phyloP scores from a whole-genome alignment of 345 rosid genomes.

The Arabis alpina region DNA sequence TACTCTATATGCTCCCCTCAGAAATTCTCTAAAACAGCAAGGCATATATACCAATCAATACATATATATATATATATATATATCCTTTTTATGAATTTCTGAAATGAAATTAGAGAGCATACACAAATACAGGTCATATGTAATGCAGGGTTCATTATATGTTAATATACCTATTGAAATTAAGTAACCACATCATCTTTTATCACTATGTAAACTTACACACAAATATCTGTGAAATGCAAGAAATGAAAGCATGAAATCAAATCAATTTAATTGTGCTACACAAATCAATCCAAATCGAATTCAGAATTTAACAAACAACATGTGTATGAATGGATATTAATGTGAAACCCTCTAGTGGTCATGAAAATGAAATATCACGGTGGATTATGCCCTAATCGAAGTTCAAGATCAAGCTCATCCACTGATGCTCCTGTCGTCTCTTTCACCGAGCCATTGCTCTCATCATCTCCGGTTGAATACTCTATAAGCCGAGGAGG shows the following conservation, averaged over 20 bases:
- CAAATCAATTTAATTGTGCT: conserved; percentile 25
- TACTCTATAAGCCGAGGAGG: conserved; percentile 30
- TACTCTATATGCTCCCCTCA: too few species aligned
- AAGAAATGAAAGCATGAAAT: conserved; percentile 28
- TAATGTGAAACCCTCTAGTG: conserved; percentile 19
- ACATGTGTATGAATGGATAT: conserved; percentile 35
- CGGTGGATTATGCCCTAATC: conserved; percentile 64
- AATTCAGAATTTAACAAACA: conserved; percentile 31
- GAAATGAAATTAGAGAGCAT: background rate
- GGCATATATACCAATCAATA: background rate
- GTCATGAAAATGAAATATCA: conserved; percentile 35
- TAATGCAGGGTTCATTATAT: conserved; percentile 1
- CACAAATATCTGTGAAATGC: conserved; percentile 19
- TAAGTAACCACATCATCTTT: conserved; percentile 1
- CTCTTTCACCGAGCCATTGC: conserved; percentile 36
- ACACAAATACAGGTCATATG: background rate
- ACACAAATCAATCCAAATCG: conserved; percentile 32
- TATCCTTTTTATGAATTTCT: background rate
- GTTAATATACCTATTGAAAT: background rate
- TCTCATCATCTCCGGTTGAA: conserved; percentile 37
- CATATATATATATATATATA: background rate
- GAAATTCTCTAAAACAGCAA: too few species aligned
- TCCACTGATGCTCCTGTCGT: conserved; percentile 49
- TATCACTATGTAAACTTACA: conserved; percentile 8
- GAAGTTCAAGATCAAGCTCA: conserved; percentile 90